Evolutionary conservation across 176 grass and related monocot species (phyloP), one percentile per base, ranked within the genome.

Genomic region (Zoysia japonica): DNA sequence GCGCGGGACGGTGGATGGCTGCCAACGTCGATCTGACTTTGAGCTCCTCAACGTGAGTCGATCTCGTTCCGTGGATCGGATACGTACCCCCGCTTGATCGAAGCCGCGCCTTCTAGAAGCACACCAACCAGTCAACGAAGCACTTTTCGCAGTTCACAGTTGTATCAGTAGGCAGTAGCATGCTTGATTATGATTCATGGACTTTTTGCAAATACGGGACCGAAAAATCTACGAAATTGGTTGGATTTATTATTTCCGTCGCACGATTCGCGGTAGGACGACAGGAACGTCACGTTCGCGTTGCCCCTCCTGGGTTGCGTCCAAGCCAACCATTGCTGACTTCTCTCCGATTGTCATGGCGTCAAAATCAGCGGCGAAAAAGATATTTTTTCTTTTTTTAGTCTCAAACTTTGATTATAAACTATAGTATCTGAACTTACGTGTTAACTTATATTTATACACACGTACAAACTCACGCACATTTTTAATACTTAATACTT

Each of bases 241-340:
- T 1, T 4, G 47, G 11, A 13, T 47, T 20, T 51, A 2, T 75
- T 46, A 61, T 75, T 61, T 17, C 41, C 3, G 55, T 47, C n/a
- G 6, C 55, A 61, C 39, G 55, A 46, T 20, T 61, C 61, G 13
- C 28, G 28, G 28, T 2, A 6, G 2, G 4, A 64, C 13, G 37
- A 40, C 2, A 39, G 62, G 5, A n/a, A n/a, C 55, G 55, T 59
- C 28, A 28, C 28, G 28, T 28, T 28, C 28, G 0, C 38, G 15
- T 8, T 36, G 3, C 5, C 15, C 11, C 11, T 44, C 28, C 28
- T 28, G 53, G 53, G 40, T 75, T 75, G 53, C 72, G 11, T 75
- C 40, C 37, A 74, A 74, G 72, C 53, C 41, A 54, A 44, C 71
- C 71, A 57, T 44, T 43, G 71, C 71, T 74, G 71, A 74, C 71